A percentile compares a stretch with the other conserved stretches of the same genome.
These are phyloP conservation scores for Elasticomyces elasticus DNA, from an alignment of 495 filamentous ascomycete species.

Conservation along the genomic window DNA sequence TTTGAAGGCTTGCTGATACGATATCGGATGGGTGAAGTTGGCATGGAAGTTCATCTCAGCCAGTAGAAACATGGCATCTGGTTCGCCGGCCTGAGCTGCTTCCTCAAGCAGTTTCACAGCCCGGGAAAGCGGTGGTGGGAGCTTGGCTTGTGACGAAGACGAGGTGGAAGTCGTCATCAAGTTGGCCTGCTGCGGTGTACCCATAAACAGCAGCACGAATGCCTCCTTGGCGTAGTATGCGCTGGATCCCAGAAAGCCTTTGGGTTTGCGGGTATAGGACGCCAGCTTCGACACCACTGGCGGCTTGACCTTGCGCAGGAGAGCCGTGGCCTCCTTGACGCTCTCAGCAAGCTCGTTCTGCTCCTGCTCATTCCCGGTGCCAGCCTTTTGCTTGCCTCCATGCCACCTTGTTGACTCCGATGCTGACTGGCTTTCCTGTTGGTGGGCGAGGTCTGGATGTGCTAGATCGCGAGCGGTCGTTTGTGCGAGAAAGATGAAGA, in stretches of 20 bases:
- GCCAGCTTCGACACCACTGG: constrained; percentile 25
- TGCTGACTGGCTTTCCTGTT: background rate
- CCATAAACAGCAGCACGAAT: constrained; percentile 39
- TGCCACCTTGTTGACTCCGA: background rate
- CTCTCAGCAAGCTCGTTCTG: constrained; percentile 3
- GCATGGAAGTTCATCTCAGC: constrained; percentile 96
- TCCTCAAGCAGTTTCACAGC: constrained; percentile 67
- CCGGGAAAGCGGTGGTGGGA: constrained; percentile 26
- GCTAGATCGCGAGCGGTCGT: constrained; percentile 4
- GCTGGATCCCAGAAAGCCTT: constrained; percentile 30
- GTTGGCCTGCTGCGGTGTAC: constrained; percentile 28
- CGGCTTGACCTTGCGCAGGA: constrained; percentile 28
- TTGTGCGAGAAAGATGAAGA: constrained; percentile 20
- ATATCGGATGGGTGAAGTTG: constrained; percentile 78
- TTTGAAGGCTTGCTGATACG: constrained; percentile 72
- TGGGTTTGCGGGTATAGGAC: constrained; percentile 27
- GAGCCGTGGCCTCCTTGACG: constrained; percentile 27
- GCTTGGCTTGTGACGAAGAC: constrained; percentile 25
- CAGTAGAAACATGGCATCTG: constrained; percentile 82
- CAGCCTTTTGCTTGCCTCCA: background rate
- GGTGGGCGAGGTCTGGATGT: background rate
- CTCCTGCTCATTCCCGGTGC: background rate
- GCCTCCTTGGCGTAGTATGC: constrained; percentile 37
- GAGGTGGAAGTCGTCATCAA: constrained; percentile 24
- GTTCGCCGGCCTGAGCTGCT: constrained; percentile 63